phyloP scores from a whole-genome alignment of 2,329 filamentous ascomycete species.

The Endothia cerciana region DNA sequence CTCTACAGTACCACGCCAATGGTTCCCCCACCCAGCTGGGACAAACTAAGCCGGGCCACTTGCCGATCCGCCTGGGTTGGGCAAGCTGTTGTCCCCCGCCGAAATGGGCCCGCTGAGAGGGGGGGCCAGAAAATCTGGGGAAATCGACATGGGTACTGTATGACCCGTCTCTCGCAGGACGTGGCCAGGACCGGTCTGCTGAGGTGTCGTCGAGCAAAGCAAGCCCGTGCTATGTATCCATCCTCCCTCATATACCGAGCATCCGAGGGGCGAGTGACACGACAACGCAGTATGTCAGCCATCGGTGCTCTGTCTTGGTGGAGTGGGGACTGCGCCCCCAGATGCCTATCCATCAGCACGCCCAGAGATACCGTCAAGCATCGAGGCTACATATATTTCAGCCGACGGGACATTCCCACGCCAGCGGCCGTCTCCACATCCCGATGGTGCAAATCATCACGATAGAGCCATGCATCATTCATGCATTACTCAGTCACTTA shows the following conservation, averaged over 20 bases:
- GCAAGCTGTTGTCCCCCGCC: constrained; percentile 7
- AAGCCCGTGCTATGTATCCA: too few species aligned
- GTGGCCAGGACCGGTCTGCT: too few species aligned
- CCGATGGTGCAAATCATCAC: not conserved
- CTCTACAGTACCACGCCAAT: not conserved
- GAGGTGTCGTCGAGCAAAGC: too few species aligned
- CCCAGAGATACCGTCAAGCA: not conserved
- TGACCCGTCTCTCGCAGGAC: too few species aligned
- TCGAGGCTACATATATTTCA: not conserved
- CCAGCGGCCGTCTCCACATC: not conserved
- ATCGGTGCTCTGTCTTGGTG: too few species aligned
- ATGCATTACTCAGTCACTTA: not conserved
- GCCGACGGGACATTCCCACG: not conserved
- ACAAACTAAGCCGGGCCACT: not conserved
- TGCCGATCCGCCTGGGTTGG: not conserved
- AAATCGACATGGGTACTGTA: constrained; percentile 22
- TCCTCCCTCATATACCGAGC: too few species aligned
- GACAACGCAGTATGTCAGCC: too few species aligned
- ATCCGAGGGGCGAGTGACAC: too few species aligned
- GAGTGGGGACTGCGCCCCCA: too few species aligned
- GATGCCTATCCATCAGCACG: not conserved
- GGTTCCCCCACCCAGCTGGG: constrained; percentile 2
- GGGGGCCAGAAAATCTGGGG: constrained; percentile 2
- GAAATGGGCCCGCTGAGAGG: not conserved
- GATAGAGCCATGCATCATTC: not conserved